Evolutionary conservation across 306 rosid genomes (phyloP), one percentile per base, ranked within the genome.

Genomic region (Neltuma alba): DNA sequence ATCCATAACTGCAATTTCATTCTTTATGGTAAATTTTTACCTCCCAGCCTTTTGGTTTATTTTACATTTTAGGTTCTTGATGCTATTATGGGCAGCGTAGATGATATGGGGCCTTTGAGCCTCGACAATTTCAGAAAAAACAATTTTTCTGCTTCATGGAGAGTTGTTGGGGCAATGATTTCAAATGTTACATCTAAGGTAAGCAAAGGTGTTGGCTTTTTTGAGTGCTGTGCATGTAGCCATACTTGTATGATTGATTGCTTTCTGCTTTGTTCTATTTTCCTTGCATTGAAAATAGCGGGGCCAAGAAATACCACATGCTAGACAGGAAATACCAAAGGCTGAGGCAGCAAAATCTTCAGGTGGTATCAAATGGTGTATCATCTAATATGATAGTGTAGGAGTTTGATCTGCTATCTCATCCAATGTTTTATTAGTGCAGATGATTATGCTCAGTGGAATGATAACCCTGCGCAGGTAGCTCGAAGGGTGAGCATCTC

Each of bases 61-160:
- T 47, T 76, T 78, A 76, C 70, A 57, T 85, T 72, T 77, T 88
- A 96, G 99, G 94, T 91, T 58, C 82, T 96, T 80, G 94, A 96
- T 86, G 88, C 90, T 82, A 87, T 96, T 76, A 81, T 84, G 27
- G 87, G 94, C 75, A 85, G 91, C 83, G 90, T 94, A 72, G 84
- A 87, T 87, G 96, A 91, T 80, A 79, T 83, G 91, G 98, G 98
- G 75, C 93, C 96, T 84, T 74, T 87, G 82, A 91, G 92, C 85
- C 96, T 93, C 79, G 98, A 91, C 78, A 80, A 79, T 81, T 88
- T 96, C 78, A 87, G 90, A 54, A 91, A 93, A 87, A 90, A 82
- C 62, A 91, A 88, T 74, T 79, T 91, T 81, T 91, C 96, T 21
- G 96, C 91, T 73, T 93, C 96, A 16, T 96, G 96, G 98, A 86